phyloP scores from a whole-genome alignment of 768 basidiomycete species.

The Serendipita vermifera region DNA sequence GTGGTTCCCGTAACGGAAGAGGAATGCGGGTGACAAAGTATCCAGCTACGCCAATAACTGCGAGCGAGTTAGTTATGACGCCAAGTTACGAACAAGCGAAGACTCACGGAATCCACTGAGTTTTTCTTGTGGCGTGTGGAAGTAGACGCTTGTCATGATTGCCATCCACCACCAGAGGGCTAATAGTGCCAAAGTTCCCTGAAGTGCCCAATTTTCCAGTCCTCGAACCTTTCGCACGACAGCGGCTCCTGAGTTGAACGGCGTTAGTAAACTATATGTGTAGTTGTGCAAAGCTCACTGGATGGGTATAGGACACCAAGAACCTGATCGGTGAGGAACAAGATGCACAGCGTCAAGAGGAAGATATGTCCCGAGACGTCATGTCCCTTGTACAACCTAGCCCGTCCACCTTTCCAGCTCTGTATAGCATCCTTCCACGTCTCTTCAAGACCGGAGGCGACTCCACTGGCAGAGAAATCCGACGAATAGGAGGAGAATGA shows the following conservation, averaged over 20 bases:
- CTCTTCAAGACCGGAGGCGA: no score
- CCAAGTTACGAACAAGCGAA: no score
- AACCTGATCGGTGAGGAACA: conserved; percentile 75
- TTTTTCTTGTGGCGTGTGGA: conserved; percentile 84
- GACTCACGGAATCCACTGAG: conserved; percentile 64
- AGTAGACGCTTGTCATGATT: conserved; percentile 76
- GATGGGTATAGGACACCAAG: no score
- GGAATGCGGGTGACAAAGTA: conserved; percentile 8
- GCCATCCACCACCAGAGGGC: conserved; percentile 59
- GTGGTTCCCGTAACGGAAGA: background rate
- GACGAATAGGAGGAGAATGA: conserved; percentile 25
- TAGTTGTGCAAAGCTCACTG: no score
- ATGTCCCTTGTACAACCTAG: conserved; percentile 70
- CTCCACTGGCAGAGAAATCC: no score
- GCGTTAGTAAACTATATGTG: no score
- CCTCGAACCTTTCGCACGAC: no score
- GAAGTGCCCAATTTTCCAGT: no score
- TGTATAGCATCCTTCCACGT: no score
- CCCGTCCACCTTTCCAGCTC: no score
- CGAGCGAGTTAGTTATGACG: background rate
- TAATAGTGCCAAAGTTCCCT: conserved; percentile 38
- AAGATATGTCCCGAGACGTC: conserved; percentile 93
- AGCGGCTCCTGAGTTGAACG: no score
- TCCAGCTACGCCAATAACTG: background rate
- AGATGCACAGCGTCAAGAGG: conserved; percentile 61